Evolutionary conservation across 805 yeast genomes (phyloP), one percentile per base, ranked within the genome.

Genomic region (Metschnikowia cubensis): DNA sequence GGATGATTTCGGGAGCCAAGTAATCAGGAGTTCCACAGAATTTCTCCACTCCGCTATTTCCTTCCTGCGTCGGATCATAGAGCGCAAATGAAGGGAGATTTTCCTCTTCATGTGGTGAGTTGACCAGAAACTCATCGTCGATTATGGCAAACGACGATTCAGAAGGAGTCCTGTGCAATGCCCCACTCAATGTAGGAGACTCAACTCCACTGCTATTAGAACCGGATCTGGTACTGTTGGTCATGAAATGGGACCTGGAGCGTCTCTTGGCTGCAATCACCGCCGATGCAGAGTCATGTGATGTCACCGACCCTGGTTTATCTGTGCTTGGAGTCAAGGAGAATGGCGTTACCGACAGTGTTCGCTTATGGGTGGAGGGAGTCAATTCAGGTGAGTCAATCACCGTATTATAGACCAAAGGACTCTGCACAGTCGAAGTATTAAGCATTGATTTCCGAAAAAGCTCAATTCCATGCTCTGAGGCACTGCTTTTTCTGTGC

Each of bases 1-100:
- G 74, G 53, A 94, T 89, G 0, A 97, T 91, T 64, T 94, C 99
- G 0, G 99, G 99, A 0, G 99, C 96, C 36, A 95, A 77, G 66
- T 94, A 94, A 65, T 94, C 99, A 0, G 99, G 99, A 0, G 99
- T 94, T 0, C 99, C 99, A 32, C 90, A 96, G 60, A 92, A 91
- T 53, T 78, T 80, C 58, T 83, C 80, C 22, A 76, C 71, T 47
- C 79, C 81, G 34, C 55, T 56, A 21, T 57, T 52, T 15, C 39
- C 46, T 1, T 77, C 75, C 2, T 75, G 65, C 50, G 77, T 79
- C 0, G 96, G 96, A 64, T 90, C 90, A 63, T 83, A 89, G 39
- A 91, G 73, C 0, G 90, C 89, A 53, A 78, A 77, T 5, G 68
- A 65, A 4, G 68, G 62, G 11, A 66, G 56, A 4, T 50, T 42